A percentile compares a stretch with the other conserved stretches of the same genome.
Evolutionary conservation across 148 eudicot species (phyloP).

Genomic region (Silene uniflora): DNA sequence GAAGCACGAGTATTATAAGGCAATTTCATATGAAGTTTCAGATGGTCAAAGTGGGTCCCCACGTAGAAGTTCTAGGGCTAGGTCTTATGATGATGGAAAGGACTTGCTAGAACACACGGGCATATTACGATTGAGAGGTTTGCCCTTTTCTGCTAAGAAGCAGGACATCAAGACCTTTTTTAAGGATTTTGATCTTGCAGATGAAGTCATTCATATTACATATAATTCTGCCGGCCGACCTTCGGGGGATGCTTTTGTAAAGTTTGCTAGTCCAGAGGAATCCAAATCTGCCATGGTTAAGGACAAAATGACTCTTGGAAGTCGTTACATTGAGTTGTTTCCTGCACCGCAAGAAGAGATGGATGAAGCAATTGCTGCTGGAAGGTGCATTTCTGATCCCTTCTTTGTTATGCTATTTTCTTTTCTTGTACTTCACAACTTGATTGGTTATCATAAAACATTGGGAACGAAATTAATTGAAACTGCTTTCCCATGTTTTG

Average conservation of each 20-base stretch:
- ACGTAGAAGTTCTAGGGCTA: constrained; percentile 55
- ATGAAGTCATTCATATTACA: constrained; percentile 57
- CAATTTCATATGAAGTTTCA: constrained; percentile 70
- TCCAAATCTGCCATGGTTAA: constrained; percentile 80
- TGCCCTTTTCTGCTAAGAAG: constrained; percentile 66
- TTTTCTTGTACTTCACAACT: not conserved
- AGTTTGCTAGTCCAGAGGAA: constrained; percentile 72
- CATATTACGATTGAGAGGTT: constrained; percentile 68
- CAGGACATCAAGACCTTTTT: constrained; percentile 67
- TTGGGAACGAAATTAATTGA: not conserved
- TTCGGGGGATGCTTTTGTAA: constrained; percentile 91
- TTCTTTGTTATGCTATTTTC: not conserved
- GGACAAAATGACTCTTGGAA: constrained; percentile 79
- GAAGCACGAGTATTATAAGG: constrained; percentile 81
- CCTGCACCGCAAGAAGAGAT: constrained; percentile 76
- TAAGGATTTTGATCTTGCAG: constrained; percentile 53
- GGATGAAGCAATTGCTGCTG: constrained; percentile 71
- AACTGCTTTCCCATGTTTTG: not conserved
- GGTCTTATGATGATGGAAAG: constrained; percentile 57
- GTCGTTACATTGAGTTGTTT: constrained; percentile 84
- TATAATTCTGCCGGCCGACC: constrained; percentile 66
- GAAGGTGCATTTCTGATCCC: constrained; percentile 45
- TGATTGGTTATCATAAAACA: not conserved
- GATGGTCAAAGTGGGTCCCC: constrained; percentile 70
- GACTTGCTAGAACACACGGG: constrained; percentile 75